Conservation (phyloP, 805 yeast species). For the Hermanozyma aechmeae region DNA sequence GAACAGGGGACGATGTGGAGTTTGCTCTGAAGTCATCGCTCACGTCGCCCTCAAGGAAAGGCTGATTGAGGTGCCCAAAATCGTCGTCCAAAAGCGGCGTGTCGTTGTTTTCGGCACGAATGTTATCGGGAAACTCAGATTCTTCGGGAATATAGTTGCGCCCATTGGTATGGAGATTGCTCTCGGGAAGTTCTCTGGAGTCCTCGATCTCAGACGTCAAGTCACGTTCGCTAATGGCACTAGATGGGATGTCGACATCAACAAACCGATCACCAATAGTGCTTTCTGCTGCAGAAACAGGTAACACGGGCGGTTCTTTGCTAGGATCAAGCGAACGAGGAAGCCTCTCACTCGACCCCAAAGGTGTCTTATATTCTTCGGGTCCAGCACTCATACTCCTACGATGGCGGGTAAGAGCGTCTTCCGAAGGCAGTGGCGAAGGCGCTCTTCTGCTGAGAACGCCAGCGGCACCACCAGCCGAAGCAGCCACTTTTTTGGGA, state of each 20-base stretch:
- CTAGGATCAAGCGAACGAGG: slow-evolving; percentile 19
- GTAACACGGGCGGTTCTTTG: neutral
- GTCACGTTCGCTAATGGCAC: slow-evolving; percentile 9
- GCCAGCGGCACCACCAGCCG: slow-evolving; percentile 13
- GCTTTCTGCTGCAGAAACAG: neutral
- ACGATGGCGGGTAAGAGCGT: slow-evolving; percentile 19
- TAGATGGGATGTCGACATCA: slow-evolving; percentile 20
- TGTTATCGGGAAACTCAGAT: neutral
- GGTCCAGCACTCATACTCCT: slow-evolving; percentile 28
- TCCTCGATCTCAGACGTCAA: neutral
- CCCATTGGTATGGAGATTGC: too few species aligned
- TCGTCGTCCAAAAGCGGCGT: slow-evolving; percentile 2
- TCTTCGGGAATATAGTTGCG: too few species aligned
- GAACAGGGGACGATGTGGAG: too few species aligned
- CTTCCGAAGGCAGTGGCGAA: slow-evolving; percentile 10
- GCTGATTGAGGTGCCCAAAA: neutral
- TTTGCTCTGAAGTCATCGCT: too few species aligned
- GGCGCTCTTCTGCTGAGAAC: slow-evolving; percentile 8
- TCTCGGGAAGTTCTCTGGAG: too few species aligned
- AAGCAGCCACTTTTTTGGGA: slow-evolving; percentile 9
- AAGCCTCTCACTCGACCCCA: slow-evolving; percentile 11
- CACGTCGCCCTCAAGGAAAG: neutral
- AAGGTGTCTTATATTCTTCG: slow-evolving; percentile 18
- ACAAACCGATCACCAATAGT: slow-evolving; percentile 14
- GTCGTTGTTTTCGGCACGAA: slow-evolving; percentile 1